These are phyloP conservation scores for Cyclotella cryptica DNA, from an alignment of 108 stramenopile genomes.

Conservation along the genomic window DNA sequence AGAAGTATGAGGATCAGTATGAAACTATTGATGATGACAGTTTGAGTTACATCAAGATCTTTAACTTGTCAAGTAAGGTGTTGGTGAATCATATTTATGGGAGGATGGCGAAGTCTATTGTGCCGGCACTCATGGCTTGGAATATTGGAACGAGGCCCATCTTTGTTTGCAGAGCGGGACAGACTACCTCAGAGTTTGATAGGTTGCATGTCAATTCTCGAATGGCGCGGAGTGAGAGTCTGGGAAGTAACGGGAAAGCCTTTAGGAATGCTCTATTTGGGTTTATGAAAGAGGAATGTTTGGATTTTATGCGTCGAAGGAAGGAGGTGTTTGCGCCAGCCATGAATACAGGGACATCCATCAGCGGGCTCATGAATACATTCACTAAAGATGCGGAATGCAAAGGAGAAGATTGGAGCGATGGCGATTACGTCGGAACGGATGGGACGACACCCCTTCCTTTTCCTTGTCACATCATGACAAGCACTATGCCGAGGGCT, in stretches of 20 bases:
- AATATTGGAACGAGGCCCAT: constrained; percentile 90
- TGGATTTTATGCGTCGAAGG: constrained; percentile 63
- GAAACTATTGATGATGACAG: constrained; percentile 94
- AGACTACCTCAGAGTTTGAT: constrained; percentile 63
- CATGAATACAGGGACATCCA: constrained; percentile 61
- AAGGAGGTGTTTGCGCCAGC: constrained; percentile 44
- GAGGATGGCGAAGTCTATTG: constrained; percentile 89
- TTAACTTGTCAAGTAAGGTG: constrained; percentile 89
- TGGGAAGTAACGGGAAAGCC: constrained; percentile 67
- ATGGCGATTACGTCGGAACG: constrained; percentile 35
- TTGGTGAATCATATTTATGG: constrained; percentile 71
- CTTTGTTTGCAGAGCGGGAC: constrained; percentile 86
- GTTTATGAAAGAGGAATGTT: constrained; percentile 70
- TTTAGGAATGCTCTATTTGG: constrained; percentile 77
- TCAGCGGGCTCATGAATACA: constrained; percentile 62
- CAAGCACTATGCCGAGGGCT: constrained; percentile 90
- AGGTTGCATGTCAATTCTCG: constrained; percentile 24
- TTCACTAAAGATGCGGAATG: constrained; percentile 12
- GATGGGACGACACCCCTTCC: constrained; percentile 53
- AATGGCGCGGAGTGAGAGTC: constrained; percentile 61
- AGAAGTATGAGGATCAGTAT: constrained; percentile 92
- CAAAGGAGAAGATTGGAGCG: constrained; percentile 10
- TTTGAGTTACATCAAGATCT: constrained; percentile 93
- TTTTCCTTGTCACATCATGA: constrained; percentile 72
- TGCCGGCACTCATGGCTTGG: constrained; percentile 92